Base-by-base conservation (phyloP, 2,329 filamentous ascomycete genomes). In the Neonectria sp. region DNA sequence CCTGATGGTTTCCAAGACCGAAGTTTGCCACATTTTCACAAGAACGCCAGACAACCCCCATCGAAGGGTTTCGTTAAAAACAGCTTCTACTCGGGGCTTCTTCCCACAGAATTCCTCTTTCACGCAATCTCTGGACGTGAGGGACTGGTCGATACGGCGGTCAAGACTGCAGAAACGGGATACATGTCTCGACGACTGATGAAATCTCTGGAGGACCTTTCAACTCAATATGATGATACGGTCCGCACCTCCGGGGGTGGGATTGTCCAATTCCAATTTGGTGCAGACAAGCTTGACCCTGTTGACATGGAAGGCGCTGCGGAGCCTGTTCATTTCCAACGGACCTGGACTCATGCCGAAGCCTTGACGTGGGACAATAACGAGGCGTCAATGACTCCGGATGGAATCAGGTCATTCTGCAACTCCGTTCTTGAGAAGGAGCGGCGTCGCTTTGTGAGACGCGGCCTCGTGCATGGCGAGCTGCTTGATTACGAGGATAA, bases 151-250 rank as follows among this genome's bases (percentile, higher is more conserved):
- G 96, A 99, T 88, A 99, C 96, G 2, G 96, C 96, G 68, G 96
- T 98, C 83, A 99, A 99, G 85, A 99, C 96, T 60, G 96, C 96
- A 60, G 96, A 99, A 81, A 99, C 96, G 12, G 96, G 96, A 71
- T 99, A 99, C 83, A 99, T 99, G 96, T 98, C 95, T 70, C 92
- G 96, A 83, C 91, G 96, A 73, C 81, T 99, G 78, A 99, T 99
- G 95, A 99, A 99, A 82, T 97, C 94, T 3, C 83, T 99, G 55
- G 96, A 99, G 79, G 96, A 99, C 85, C 84, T 98, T 3, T 97
- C 95, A 1, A 94, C 93, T 1, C 91, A 95, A 75, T 99, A 99
- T 76, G 96, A 99, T 76, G 90, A 97, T 75, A 99, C 96, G 0
- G 95, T 99, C 1, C 90, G 96, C 63, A 98, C 95, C 31, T 98